Conservation (phyloP, 2,329 filamentous ascomycete species). For the Alternaria metachromatica region DNA sequence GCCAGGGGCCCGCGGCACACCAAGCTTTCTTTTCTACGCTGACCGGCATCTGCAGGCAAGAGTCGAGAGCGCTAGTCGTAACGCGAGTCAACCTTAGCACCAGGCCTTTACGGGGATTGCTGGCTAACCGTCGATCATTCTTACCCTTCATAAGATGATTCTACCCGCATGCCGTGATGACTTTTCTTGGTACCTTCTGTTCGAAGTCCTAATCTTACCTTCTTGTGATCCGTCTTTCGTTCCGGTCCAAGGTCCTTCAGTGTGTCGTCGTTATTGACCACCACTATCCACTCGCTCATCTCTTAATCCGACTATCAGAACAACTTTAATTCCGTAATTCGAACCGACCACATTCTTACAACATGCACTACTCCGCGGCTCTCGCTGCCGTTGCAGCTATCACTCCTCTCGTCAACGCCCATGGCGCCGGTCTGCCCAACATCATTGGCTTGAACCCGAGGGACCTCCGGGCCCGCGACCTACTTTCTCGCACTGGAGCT, state of each 20-base stretch:
- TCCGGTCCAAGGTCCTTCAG: conserved; percentile 30
- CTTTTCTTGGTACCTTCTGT: conserved; percentile 19
- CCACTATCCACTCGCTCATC: conserved; percentile 43
- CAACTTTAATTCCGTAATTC: conserved; percentile 33
- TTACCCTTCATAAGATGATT: conserved; percentile 27
- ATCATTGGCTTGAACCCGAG: conserved; percentile 45
- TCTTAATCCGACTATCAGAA: conserved; percentile 13
- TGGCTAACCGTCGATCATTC: conserved; percentile 22
- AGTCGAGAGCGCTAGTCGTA: conserved; percentile 14
- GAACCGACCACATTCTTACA: conserved; percentile 17
- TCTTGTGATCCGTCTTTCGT: conserved; percentile 24
- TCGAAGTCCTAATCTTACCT: conserved; percentile 24
- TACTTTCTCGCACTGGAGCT: conserved; percentile 39
- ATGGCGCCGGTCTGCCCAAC: conserved; percentile 39
- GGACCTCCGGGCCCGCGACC: conserved; percentile 43
- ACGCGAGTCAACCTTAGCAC: conserved; percentile 31
- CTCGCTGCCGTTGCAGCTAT: conserved; percentile 39
- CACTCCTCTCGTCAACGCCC: conserved; percentile 39
- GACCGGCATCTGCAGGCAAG: conserved; percentile 19
- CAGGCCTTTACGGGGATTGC: conserved; percentile 19
- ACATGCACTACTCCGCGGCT: conserved; percentile 45
- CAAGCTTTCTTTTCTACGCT: conserved; percentile 20
- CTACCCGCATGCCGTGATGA: conserved; percentile 11
- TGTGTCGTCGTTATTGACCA: conserved; percentile 33
- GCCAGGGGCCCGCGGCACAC: conserved; percentile 13